phyloP scores from a whole-genome alignment of 2,329 filamentous ascomycete species.

The Niveomyces coronatus region DNA sequence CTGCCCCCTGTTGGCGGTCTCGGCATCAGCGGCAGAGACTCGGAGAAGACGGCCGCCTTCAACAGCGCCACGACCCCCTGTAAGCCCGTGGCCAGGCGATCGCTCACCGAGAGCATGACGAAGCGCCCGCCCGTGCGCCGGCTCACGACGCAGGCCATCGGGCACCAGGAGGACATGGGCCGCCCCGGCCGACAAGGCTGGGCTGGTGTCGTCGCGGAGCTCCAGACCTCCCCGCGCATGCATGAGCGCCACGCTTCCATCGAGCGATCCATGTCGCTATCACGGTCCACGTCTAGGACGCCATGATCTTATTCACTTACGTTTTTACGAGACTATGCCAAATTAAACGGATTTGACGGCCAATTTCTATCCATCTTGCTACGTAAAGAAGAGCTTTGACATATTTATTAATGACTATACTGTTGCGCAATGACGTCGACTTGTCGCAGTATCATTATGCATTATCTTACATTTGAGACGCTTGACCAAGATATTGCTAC shows the following conservation, averaged over 20 bases:
- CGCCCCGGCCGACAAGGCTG: slow-evolving; percentile 44
- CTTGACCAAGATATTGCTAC: no score
- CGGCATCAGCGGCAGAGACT: no score
- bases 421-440: slow-evolving; percentile 1
- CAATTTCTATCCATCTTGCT: not conserved
- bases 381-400: not conserved
- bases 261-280: slow-evolving; percentile 44
- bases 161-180: slow-evolving; percentile 38
- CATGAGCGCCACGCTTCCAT: slow-evolving; percentile 53
- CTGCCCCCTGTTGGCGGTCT: no score
- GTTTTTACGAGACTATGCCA: not conserved
- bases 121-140: slow-evolving; percentile 40
- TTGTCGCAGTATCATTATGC: not conserved
- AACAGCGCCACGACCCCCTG: slow-evolving; percentile 20
- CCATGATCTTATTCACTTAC: slow-evolving; percentile 13
- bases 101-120: slow-evolving; percentile 33
- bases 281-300: slow-evolving; percentile 31
- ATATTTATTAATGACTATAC: slow-evolving; percentile 3
- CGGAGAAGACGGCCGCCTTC: slow-evolving; percentile 23
- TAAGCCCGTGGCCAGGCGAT: slow-evolving; percentile 27
- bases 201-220: slow-evolving; percentile 52
- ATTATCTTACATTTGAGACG: no score
- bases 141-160: slow-evolving; percentile 43
- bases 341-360: no score
- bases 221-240: slow-evolving; percentile 50